Evolutionary conservation across 192 early-diverging fungal genomes (phyloP).

Genomic region (Rhizophagus clarus): DNA sequence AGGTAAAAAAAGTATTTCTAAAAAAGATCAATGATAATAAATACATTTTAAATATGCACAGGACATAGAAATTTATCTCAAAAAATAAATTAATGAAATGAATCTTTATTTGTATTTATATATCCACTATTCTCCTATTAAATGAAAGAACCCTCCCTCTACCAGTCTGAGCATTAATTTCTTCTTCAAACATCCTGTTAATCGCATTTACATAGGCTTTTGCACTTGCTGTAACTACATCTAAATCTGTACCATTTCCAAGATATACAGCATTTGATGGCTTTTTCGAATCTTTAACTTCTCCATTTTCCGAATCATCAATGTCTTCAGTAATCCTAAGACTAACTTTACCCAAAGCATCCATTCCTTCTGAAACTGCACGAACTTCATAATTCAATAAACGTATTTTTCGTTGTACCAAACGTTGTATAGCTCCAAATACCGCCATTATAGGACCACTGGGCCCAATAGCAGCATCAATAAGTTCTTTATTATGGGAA

Average conservation of each 20-base stretch:
- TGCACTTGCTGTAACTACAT: constrained; percentile 85
- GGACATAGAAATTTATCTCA: no score
- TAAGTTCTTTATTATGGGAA: constrained; percentile 39
- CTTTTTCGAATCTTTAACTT: constrained; percentile 15
- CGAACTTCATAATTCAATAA: constrained; percentile 86
- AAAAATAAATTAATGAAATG: no score
- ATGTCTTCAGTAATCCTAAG: constrained; percentile 62
- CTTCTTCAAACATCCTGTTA: constrained; percentile 61
- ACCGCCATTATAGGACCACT: constrained; percentile 90
- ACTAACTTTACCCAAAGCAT: constrained; percentile 84
- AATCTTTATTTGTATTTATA: constrained; percentile 25
- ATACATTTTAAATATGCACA: no score
- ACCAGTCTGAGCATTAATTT: constrained; percentile 26
- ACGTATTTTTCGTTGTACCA: constrained; percentile 69
- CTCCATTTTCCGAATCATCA: constrained; percentile 46
- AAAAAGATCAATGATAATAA: neutral
- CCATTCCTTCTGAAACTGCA: constrained; percentile 84
- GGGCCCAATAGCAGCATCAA: constrained; percentile 78
- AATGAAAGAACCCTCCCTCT: constrained; percentile 20
- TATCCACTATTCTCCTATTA: constrained; percentile 30
- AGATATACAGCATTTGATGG: constrained; percentile 58
- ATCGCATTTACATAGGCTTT: constrained; percentile 89
- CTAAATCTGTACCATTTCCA: constrained; percentile 80
- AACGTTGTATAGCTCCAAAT: constrained; percentile 87
- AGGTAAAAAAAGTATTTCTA: neutral